Conservation (phyloP, 768 basidiomycete genomes). For the Omphalotus guepiniiformis region DNA sequence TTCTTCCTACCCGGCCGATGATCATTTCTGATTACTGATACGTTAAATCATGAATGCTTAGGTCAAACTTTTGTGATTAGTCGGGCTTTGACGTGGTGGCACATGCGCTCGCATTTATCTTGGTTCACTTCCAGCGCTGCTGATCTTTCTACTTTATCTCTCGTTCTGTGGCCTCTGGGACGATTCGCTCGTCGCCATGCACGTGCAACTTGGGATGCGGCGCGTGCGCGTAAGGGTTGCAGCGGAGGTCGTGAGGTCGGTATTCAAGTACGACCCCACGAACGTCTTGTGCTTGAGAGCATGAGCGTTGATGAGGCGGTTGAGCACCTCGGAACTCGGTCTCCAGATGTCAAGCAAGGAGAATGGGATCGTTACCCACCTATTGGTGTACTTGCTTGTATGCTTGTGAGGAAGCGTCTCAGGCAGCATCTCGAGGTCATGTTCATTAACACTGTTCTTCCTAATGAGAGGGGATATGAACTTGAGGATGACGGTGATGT, state of each 20-base stretch:
- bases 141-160: slow-evolving; percentile 54
- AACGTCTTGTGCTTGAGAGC: slow-evolving; percentile 50
- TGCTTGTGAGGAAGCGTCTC: slow-evolving; percentile 48
- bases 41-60: slow-evolving; percentile 13
- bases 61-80: slow-evolving; percentile 28
- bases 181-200: slow-evolving; percentile 38
- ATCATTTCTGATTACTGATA: background rate
- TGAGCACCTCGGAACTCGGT: slow-evolving; percentile 26
- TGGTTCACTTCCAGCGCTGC: slow-evolving; percentile 35
- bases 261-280: slow-evolving; percentile 32
- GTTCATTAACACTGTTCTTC: slow-evolving; percentile 43
- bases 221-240: slow-evolving; percentile 16
- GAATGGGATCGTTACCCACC: slow-evolving; percentile 27
- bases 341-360: slow-evolving; percentile 7
- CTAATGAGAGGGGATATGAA: slow-evolving; percentile 9
- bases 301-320: slow-evolving; percentile 54
- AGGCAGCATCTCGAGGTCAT: slow-evolving; percentile 47
- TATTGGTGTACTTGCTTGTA: slow-evolving; percentile 46
- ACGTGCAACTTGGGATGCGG: slow-evolving; percentile 34
- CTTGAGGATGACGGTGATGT: background rate
- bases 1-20: background rate
- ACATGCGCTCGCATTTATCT: slow-evolving; percentile 39
- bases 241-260: slow-evolving; percentile 7
- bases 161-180: slow-evolving; percentile 46
- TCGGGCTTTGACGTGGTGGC: slow-evolving; percentile 52